phyloP scores from a whole-genome alignment of 116 monocot genomes.

The Zostera marina region DNA sequence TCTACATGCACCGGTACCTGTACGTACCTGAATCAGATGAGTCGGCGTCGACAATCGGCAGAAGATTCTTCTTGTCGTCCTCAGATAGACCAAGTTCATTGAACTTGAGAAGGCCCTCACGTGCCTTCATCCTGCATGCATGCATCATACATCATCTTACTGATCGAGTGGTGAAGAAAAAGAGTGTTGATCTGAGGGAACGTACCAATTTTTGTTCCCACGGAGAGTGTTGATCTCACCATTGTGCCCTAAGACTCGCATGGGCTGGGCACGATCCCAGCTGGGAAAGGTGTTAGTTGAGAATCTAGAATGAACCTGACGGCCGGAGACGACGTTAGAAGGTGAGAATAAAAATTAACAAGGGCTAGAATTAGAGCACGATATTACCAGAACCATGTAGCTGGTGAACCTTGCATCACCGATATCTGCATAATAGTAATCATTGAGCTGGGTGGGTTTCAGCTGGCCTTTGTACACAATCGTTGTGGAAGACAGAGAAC shows the following conservation, averaged over 20 bases:
- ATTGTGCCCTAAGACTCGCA: constrained; percentile 98
- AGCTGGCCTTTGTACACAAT: constrained; percentile 99
- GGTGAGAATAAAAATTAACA: no score
- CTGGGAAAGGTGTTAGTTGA: constrained; percentile 99
- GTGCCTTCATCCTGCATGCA: constrained; percentile 86
- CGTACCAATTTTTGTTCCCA: constrained; percentile 89
- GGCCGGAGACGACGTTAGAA: background rate
- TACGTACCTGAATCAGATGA: constrained; percentile 98
- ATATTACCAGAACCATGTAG: constrained; percentile 97
- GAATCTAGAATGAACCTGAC: constrained; percentile 96
- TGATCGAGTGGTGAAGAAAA: no score
- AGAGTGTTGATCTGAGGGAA: no score
- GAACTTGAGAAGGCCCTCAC: constrained; percentile 86
- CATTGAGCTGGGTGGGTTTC: constrained; percentile 70
- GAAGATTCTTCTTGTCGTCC: constrained; percentile 69
- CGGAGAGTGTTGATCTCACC: constrained; percentile 96
- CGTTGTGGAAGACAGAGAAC: constrained; percentile 92
- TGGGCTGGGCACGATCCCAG: constrained; percentile 99
- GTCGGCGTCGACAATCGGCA: constrained; percentile 92
- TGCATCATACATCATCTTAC: no score
- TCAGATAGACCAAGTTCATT: constrained; percentile 61
- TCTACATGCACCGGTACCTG: no score
- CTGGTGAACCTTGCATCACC: constrained; percentile 87
- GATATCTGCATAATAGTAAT: constrained; percentile 90
- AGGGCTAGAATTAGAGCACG: no score